Evolutionary conservation across 176 grass and related monocot genomes (phyloP), one percentile per base, ranked within the genome.

Genomic region (Triticum dicoccoides): DNA sequence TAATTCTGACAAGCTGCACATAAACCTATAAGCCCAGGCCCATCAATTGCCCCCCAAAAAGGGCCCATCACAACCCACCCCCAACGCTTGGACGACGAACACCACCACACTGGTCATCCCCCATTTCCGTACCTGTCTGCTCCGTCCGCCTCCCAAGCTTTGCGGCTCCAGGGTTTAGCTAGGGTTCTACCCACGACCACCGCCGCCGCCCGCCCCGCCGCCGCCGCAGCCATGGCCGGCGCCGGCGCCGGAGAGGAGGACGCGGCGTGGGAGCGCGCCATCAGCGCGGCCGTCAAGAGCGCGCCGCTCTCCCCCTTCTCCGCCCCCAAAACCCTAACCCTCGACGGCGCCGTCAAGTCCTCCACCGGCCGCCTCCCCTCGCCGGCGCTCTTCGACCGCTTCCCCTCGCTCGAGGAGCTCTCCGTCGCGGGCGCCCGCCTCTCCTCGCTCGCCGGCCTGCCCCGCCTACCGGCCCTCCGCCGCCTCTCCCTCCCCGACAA

Each of bases 401-500:
- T 90, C 56, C 62, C 64, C 0, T 79, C 86, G 6, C 88, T 95
- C 15, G 91, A 87, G 81, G 84, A 86, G 72, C 91, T 92, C 65
- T 95, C 93, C 64, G 17, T 91, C 24, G 89, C 89, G 29, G 91
- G 89, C 11, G 88, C 89, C 0, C 88, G 86, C 39, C 90, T 92
- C 64, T 69, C 86, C 39, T 92, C 88, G 21, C 84, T 95, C 30
- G 84, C 65, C 1, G 85, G 90, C 9, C 80, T 95, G 51, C 93
- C 93, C 11, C 86, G 89, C n/a, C 91, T 93, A 51, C 93, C 76
- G 10, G 71, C 83, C 25, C 91, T 95, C 20, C 91, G 86, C 42
- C 90, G 84, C 39, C 91, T 95, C 77, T 87, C 91, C 39, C 91
- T 92, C 65, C 91, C 93, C 21, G 93, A 95, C 81, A 92, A 95